Percentiles rank a stretch among this genome's conserved stretches.
Conservation (phyloP, 2,329 filamentous ascomycete species). For the Hirsutella minnesotensis region DNA sequence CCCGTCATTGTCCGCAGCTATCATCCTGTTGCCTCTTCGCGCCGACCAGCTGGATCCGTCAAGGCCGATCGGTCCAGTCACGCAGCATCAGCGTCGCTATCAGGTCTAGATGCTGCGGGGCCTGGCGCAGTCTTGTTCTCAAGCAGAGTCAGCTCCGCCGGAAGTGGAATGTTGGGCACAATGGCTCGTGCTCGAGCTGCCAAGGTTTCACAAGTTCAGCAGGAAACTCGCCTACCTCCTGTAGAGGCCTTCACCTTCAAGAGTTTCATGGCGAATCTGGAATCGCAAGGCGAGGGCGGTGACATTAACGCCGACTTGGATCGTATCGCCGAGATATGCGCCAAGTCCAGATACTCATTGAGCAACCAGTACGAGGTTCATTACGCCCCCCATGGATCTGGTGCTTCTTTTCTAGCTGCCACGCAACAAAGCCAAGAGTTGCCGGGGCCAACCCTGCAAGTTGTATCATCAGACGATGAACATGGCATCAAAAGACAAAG, state of each 20-base stretch:
- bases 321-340: constrained; percentile 56
- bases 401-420: constrained; percentile 31
- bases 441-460: constrained; percentile 44
- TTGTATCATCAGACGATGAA: constrained; percentile 45
- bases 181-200: constrained; percentile 32
- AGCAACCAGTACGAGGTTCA: constrained; percentile 59
- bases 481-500: constrained; percentile 24
- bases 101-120: constrained; percentile 15
- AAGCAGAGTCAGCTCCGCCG: constrained; percentile 16
- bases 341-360: constrained; percentile 50
- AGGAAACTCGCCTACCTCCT: constrained; percentile 41
- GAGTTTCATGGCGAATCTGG: constrained; percentile 47
- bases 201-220: constrained; percentile 17
- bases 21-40: constrained; percentile 31
- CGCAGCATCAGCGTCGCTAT: constrained; percentile 13
- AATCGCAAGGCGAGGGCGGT: constrained; percentile 26
- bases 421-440: constrained; percentile 17
- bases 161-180: constrained; percentile 26
- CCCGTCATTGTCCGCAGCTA: constrained; percentile 57
- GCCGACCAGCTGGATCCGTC: constrained; percentile 18
- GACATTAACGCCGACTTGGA: constrained; percentile 48
- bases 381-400: constrained; percentile 48
- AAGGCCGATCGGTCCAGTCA: constrained; percentile 16
- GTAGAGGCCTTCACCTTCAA: constrained; percentile 54
- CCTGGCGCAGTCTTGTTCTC: constrained; percentile 21